Evolutionary conservation across 108 stramenopile species (phyloP), one percentile per base, ranked within the genome.

Genomic region (Nitzschia sp.): DNA sequence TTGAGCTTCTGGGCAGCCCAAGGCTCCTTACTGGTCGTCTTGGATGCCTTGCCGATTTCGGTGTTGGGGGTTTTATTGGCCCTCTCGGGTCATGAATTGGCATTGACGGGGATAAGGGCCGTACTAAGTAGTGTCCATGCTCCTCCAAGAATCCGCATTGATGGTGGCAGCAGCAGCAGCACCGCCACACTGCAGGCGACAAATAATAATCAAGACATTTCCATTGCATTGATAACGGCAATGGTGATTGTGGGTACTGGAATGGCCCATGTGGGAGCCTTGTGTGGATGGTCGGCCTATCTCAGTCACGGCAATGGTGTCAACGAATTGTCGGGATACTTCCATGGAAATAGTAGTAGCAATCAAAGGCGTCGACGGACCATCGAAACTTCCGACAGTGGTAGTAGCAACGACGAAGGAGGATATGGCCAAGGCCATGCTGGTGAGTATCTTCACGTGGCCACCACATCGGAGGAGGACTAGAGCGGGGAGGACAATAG

Each of bases 11-110:
- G 90, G 23, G 80, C 91, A 26, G 87, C 86, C 21, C 60, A 72
- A 16, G 85, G 72, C 16, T 81, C 80, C 0, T 33, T 67, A 11
- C 53, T 91, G 53, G 73, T 69, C 0, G 52, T 92, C 36, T 58
- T 92, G 41, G 89, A 90, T 77, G 86, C 85, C 26, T 64, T 92
- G 44, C 94, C 94, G 0, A 59, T 68, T 17, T 76, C 86, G 11
- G 71, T 92, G 23, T 66, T 95, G 61, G 88, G 94, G 32, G 75
- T 90, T 45, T 78, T 92, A 71, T 62, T 95, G 29, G 76, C 63
- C 19, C 75, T 92, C 45, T 87, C 91, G 17, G 94, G 94, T 33
- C 80, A 85, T 29, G 89, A 91, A 70, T 68, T 95, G 56, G 86
- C 83, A 0, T 58, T 75, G 15, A 87, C 87, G 1, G 92, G 92